Percentiles rank a stretch among this genome's conserved stretches.
Conservation (phyloP, 441 rosid species). For the Bruguiera hainesii region DNA sequence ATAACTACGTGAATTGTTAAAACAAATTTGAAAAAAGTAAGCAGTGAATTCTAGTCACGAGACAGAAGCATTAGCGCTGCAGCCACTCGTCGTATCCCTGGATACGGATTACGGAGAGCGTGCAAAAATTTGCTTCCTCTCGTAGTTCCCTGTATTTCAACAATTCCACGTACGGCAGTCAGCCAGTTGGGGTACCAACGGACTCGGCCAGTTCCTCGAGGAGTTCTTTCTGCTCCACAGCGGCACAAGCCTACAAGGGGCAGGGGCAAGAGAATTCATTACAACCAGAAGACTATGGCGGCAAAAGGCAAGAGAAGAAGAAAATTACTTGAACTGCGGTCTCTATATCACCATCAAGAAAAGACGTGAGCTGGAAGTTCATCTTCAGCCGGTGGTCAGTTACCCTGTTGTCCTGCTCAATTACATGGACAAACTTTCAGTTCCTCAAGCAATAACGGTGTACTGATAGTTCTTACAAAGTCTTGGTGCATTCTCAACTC, state of each 20-base stretch:
- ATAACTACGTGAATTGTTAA: too few species aligned
- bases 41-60: too few species aligned
- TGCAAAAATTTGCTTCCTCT: too few species aligned
- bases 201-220: conserved; percentile 83
- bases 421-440: conserved; percentile 2
- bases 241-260: conserved; percentile 60
- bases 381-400: conserved; percentile 92
- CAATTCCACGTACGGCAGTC: conserved; percentile 2
- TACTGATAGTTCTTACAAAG: not conserved
- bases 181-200: conserved; percentile 40
- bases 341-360: conserved; percentile 77
- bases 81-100: too few species aligned
- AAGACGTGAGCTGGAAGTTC: conserved; percentile 78
- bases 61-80: too few species aligned
- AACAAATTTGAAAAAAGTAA: too few species aligned
- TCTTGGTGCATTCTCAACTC: not conserved
- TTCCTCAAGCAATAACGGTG: too few species aligned
- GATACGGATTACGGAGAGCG: not conserved
- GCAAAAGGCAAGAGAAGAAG: not conserved
- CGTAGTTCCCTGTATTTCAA: not conserved
- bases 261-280: not conserved
- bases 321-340: conserved; percentile 70
- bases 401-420: conserved; percentile 78
- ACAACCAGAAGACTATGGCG: not conserved
- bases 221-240: conserved; percentile 85